Evolutionary conservation across 2,329 filamentous ascomycete genomes (phyloP).

Genomic region (Fusarium coicis): DNA sequence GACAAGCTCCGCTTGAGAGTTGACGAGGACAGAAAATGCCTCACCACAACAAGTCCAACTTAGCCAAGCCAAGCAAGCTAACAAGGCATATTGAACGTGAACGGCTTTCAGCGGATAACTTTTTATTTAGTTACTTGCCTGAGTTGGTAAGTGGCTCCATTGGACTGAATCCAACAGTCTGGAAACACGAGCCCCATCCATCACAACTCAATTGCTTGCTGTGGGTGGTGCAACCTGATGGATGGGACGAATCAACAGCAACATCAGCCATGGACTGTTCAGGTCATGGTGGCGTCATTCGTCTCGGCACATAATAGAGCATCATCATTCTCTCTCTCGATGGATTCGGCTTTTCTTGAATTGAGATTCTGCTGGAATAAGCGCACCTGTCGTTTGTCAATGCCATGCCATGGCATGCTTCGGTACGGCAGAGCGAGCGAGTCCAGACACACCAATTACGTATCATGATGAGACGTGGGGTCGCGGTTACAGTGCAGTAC

Average conservation of each 20-base stretch:
- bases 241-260: background rate
- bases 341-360: slow-evolving; percentile 7
- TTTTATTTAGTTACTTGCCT: slow-evolving; percentile 13
- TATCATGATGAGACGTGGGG: slow-evolving; percentile 18
- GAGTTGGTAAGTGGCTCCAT: slow-evolving; percentile 16
- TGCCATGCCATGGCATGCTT: background rate
- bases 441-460: background rate
- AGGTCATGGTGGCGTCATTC: slow-evolving; percentile 33
- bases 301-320: slow-evolving; percentile 21
- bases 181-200: slow-evolving; percentile 16
- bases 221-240: background rate
- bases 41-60: slow-evolving; percentile 24
- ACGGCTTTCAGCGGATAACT: slow-evolving; percentile 27
- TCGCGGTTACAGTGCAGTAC: background rate
- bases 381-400: slow-evolving; percentile 21
- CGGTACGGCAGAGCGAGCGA: background rate
- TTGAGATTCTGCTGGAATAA: slow-evolving; percentile 20
- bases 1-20: slow-evolving; percentile 21
- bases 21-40: slow-evolving; percentile 38
- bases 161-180: slow-evolving; percentile 24
- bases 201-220: slow-evolving; percentile 3
- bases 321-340: background rate
- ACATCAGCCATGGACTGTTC: background rate
- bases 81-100: slow-evolving; percentile 10
- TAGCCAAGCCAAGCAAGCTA: slow-evolving; percentile 2